Percentiles rank a stretch among this genome's conserved stretches.
These are phyloP conservation scores for Lentithecium fluviatile DNA, from an alignment of 495 filamentous ascomycete genomes.

Conservation along the genomic window DNA sequence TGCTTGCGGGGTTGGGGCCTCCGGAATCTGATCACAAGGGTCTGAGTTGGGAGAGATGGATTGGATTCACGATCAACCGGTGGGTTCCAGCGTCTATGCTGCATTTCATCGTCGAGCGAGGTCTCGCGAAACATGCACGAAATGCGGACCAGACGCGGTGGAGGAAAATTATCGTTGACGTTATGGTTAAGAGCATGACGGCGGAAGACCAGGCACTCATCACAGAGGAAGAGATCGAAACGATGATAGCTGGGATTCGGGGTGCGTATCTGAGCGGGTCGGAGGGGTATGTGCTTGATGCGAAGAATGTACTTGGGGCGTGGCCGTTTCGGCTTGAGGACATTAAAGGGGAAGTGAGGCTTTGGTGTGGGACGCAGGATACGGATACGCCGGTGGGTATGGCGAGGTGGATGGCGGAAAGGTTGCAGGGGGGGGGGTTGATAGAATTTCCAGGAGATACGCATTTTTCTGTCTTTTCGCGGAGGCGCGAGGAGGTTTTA, in stretches of 20 bases:
- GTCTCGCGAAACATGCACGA: too few species aligned
- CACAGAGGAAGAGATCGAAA: too few species aligned
- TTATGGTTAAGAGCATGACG: too few species aligned
- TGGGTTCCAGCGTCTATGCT: slow-evolving; percentile 15
- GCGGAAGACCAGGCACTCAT: too few species aligned
- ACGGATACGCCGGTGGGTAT: slow-evolving; percentile 37
- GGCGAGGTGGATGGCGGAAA: slow-evolving; percentile 8
- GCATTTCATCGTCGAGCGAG: not conserved
- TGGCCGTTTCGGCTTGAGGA: slow-evolving; percentile 45
- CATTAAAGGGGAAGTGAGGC: slow-evolving; percentile 35
- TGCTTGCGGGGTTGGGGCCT: slow-evolving; percentile 43
- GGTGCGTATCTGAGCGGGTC: not conserved
- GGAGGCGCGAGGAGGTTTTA: too few species aligned
- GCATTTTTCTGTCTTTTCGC: too few species aligned
- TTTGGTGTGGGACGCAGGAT: slow-evolving; percentile 46
- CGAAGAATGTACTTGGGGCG: slow-evolving; percentile 20
- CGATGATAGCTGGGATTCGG: not conserved
- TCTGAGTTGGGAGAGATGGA: slow-evolving; percentile 8
- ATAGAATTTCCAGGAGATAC: too few species aligned
- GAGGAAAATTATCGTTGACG: too few species aligned
- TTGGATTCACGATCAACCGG: slow-evolving; percentile 14
- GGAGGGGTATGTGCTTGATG: slow-evolving; percentile 12
- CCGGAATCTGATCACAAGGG: slow-evolving; percentile 38
- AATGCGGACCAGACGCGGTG: too few species aligned
- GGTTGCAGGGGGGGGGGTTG: not conserved